Conservation (phyloP, 257 asterid species). For the Prunella vulgaris region DNA sequence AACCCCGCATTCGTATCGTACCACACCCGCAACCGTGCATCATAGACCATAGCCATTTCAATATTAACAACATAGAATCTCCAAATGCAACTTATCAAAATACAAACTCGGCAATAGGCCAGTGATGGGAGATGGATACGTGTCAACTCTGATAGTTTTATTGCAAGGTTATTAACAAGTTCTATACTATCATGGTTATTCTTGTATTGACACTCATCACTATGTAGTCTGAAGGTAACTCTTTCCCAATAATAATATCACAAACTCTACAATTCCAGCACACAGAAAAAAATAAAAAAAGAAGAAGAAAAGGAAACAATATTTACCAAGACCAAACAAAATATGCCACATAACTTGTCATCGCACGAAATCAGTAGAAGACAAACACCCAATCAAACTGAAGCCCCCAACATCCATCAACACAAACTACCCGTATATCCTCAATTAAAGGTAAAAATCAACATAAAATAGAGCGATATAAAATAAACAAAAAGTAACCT, state of each 20-base stretch:
- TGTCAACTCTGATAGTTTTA: neutral
- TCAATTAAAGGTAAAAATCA: neutral
- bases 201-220: neutral
- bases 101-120: neutral
- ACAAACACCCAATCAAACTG: neutral
- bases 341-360: neutral
- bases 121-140: neutral
- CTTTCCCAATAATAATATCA: neutral
- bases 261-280: neutral
- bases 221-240: neutral
- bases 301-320: neutral
- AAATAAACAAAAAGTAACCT: conserved; percentile 39
- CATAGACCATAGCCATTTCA: neutral
- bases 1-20: no score
- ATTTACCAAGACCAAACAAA: neutral
- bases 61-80: neutral
- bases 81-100: neutral
- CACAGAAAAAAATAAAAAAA: no score
- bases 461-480: neutral
- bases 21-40: no score
- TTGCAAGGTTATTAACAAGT: neutral
- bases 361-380: neutral
- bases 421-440: neutral
- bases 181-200: neutral
- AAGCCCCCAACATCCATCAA: neutral